Base-by-base conservation (phyloP, 176 grass and related monocot species). In the Lolium rigidum region DNA sequence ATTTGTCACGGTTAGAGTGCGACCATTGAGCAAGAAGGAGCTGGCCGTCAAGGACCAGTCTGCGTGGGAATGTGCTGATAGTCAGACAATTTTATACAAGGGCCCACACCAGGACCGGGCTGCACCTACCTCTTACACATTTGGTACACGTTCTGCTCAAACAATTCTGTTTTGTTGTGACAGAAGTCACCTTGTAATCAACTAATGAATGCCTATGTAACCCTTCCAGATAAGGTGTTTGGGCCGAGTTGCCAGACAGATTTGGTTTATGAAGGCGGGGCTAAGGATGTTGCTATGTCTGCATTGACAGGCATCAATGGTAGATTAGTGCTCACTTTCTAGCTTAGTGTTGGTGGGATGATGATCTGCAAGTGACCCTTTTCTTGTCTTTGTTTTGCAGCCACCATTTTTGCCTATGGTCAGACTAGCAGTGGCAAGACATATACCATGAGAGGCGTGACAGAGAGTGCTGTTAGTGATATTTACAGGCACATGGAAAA, bases 401-500 rank as follows among this genome's bases (percentile, higher is more conserved):
- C 89, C 60, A 91, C 89, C 70, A 87, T 91, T 87, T 91, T 91
- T 87, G 97, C 97, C 56, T 99, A 99, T 91, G 97, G 97, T 26
- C 97, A 99, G 84, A 99, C 97, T 22, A 94, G 97, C 85, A 99
- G 97, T 80, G 97, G 97, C 57, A 99, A 99, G 89, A 99, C 97
- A 89, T 99, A 88, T 88, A 99, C 97, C 13, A 99, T 99, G 92
- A 87, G 80, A 78, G 97, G 97, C 17, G 85, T 99, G 44, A 96
- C 94, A 55, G 97, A 97, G 58, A 92, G 90, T 78, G 92, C 97
- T 80, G 90, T 99, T 18, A 87, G 38, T 79, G 97, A 99, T 87
- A 94, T 99, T 67, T 91, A 91, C 78, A 87, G 25, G 43, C 89
- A 91, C 69, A 91, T 91, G 51, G 76, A 87, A 76, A 84, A 80